phyloP scores from a whole-genome alignment of 2,329 filamentous ascomycete species.

The Zalaria obscura region DNA sequence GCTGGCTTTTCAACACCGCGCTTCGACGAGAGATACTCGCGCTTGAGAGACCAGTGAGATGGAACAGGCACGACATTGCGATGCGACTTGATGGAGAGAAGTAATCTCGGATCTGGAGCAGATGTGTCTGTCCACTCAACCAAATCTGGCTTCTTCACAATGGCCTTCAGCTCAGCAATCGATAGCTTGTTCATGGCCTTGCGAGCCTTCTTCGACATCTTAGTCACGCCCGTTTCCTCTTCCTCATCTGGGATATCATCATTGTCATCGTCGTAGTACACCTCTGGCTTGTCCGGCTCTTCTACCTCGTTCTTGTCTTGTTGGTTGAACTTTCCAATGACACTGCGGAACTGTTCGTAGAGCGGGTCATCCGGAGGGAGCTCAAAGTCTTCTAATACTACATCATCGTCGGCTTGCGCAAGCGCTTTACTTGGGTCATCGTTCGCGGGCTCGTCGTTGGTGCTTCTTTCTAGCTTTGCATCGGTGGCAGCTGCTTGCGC shows the following conservation, averaged over 20 bases:
- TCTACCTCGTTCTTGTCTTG: slow-evolving; percentile 32
- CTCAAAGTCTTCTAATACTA: slow-evolving; percentile 12
- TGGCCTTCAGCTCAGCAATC: slow-evolving; percentile 85
- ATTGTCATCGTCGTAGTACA: slow-evolving; percentile 73
- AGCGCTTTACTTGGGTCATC: not conserved
- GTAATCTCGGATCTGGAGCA: slow-evolving; percentile 71
- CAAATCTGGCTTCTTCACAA: slow-evolving; percentile 81
- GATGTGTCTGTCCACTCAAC: slow-evolving; percentile 97
- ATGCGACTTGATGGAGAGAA: slow-evolving; percentile 90
- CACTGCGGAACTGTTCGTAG: slow-evolving; percentile 68
- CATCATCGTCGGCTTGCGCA: slow-evolving; percentile 11
- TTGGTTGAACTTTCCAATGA: slow-evolving; percentile 68
- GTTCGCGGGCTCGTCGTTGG: not conserved
- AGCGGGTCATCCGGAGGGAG: slow-evolving; percentile 45
- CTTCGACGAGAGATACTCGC: slow-evolving; percentile 94
- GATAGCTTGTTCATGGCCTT: slow-evolving; percentile 87
- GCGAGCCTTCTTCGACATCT: slow-evolving; percentile 85
- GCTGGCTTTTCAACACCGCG: slow-evolving; percentile 90
- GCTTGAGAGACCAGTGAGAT: slow-evolving; percentile 85
- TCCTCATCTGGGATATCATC: slow-evolving; percentile 78
- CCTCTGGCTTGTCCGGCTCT: slow-evolving; percentile 67
- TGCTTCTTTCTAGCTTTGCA: not conserved
- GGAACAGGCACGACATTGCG: slow-evolving; percentile 94
- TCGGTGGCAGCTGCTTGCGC: not conserved
- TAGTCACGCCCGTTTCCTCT: slow-evolving; percentile 51